Evolutionary conservation across 129 eudicot genomes (phyloP).

Genomic region (Lonicera japonica): DNA sequence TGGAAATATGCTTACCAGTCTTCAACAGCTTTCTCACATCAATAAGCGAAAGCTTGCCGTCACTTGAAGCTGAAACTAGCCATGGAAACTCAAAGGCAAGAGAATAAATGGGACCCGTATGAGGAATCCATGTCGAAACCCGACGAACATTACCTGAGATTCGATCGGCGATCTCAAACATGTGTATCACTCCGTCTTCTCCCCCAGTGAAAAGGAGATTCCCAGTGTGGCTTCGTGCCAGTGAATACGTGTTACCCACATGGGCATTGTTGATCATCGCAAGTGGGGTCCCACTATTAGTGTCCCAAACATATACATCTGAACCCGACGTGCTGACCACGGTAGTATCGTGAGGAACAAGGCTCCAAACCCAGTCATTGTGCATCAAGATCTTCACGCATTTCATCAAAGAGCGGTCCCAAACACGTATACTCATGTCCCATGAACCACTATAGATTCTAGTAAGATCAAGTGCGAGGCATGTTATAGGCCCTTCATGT

Average conservation of each 20-base stretch:
- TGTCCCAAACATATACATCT: constrained; percentile 76
- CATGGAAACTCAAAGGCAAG: constrained; percentile 97
- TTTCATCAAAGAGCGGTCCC: constrained; percentile 59
- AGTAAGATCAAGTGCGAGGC: constrained; percentile 63
- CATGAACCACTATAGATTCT: constrained; percentile 88
- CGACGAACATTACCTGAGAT: constrained; percentile 21
- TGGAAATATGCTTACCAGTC: constrained; percentile 29
- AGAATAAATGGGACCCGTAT: constrained; percentile 67
- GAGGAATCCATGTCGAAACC: constrained; percentile 84
- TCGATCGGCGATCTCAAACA: constrained; percentile 58
- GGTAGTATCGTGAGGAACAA: constrained; percentile 66
- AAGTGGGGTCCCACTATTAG: constrained; percentile 34
- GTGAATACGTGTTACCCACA: constrained; percentile 59
- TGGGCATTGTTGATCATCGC: constrained; percentile 45
- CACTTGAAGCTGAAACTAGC: constrained; percentile 91
- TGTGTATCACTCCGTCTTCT: constrained; percentile 79
- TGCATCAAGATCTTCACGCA: constrained; percentile 66
- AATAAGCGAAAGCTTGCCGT: constrained; percentile 80
- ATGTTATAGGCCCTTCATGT: constrained; percentile 85
- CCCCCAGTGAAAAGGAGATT: constrained; percentile 85
- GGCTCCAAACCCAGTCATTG: constrained; percentile 87
- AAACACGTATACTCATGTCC: constrained; percentile 84
- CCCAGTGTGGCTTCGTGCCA: constrained; percentile 88
- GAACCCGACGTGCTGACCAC: constrained; percentile 79
- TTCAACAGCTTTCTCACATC: constrained; percentile 86